These are phyloP conservation scores for Tricholoma terreum DNA, from an alignment of 768 basidiomycete genomes.

Conservation along the genomic window DNA sequence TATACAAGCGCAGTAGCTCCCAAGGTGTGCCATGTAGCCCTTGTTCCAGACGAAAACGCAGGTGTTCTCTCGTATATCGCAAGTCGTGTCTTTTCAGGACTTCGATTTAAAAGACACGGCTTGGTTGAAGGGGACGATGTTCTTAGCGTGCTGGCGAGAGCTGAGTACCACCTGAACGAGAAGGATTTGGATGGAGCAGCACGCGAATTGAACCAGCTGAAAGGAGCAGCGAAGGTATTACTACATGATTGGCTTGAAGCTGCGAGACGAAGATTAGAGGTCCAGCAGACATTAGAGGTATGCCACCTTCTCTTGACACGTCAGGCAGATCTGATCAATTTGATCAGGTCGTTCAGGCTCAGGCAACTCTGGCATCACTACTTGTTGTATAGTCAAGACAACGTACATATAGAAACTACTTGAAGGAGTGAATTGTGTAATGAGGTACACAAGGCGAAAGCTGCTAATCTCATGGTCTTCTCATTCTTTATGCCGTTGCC, in stretches of 20 bases:
- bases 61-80: slow-evolving; percentile 86
- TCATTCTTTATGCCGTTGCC: neutral
- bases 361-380: slow-evolving; percentile 80
- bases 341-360: slow-evolving; percentile 71
- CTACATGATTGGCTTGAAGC: slow-evolving; percentile 89
- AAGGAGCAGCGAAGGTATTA: slow-evolving; percentile 72
- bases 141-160: slow-evolving; percentile 80
- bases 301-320: slow-evolving; percentile 10
- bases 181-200: slow-evolving; percentile 90
- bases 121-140: slow-evolving; percentile 81
- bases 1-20: slow-evolving; percentile 82
- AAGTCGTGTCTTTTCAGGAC: slow-evolving; percentile 68
- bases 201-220: slow-evolving; percentile 88
- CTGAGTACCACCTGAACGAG: slow-evolving; percentile 85
- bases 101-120: slow-evolving; percentile 80
- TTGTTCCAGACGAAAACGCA: slow-evolving; percentile 89
- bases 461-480: neutral
- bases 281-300: slow-evolving; percentile 89
- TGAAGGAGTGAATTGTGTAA: neutral
- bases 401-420: slow-evolving; percentile 1
- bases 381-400: slow-evolving; percentile 58
- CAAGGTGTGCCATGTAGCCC: slow-evolving; percentile 80
- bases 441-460: neutral
- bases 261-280: slow-evolving; percentile 83
- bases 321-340: slow-evolving; percentile 1